Conservation (phyloP, 2,329 filamentous ascomycete genomes). For the Exserohilum turcica region DNA sequence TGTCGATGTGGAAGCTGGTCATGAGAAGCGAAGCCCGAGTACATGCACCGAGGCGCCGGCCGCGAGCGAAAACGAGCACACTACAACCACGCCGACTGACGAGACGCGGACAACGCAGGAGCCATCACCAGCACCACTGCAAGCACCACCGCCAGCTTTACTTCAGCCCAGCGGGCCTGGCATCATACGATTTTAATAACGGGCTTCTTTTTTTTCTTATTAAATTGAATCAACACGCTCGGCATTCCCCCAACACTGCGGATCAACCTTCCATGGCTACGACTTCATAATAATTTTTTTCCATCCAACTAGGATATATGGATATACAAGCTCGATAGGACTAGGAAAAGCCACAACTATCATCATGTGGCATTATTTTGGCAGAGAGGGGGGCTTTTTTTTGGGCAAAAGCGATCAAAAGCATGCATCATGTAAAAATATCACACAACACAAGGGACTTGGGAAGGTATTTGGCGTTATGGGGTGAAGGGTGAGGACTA, state of each 20-base stretch:
- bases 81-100: not conserved
- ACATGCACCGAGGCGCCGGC: slow-evolving; percentile 1
- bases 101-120: not conserved
- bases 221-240: not conserved
- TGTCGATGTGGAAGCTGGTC: slow-evolving; percentile 34
- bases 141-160: not conserved
- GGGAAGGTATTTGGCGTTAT: not conserved
- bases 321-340: not conserved
- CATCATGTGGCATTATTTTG: not conserved
- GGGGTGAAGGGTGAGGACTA: too few species aligned
- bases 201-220: not conserved
- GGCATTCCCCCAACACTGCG: not conserved
- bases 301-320: not conserved
- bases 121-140: not conserved
- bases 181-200: not conserved
- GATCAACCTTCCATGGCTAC: not conserved
- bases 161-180: not conserved
- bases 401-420: not conserved
- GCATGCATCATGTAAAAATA: not conserved
- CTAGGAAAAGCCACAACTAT: not conserved
- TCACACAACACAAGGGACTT: not conserved
- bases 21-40: slow-evolving; percentile 1
- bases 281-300: not conserved
- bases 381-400: not conserved
- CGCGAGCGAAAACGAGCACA: not conserved